Percentiles rank a stretch among this genome's conserved stretches.
Conservation (phyloP, 768 basidiomycete genomes). For the Leucosporidium creatinivorum region DNA sequence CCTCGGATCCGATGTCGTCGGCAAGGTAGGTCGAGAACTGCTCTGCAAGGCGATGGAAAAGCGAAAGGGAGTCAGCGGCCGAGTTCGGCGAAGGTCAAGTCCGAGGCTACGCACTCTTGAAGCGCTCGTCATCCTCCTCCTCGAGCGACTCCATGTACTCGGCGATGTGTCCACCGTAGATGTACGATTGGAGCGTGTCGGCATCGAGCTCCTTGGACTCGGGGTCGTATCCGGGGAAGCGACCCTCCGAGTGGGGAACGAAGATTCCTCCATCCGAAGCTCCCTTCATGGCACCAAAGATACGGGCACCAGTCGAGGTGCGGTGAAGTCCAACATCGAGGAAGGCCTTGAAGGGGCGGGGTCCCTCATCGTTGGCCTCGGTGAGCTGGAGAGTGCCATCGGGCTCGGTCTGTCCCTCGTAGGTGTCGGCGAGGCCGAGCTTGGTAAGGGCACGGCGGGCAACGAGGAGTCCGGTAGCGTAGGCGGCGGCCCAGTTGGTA, state of each 20-base stretch:
- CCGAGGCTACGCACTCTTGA: slow-evolving; percentile 25
- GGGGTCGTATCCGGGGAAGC: slow-evolving; percentile 90
- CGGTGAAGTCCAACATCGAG: slow-evolving; percentile 97
- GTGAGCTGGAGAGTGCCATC: slow-evolving; percentile 76
- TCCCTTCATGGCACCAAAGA: slow-evolving; percentile 98
- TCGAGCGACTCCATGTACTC: slow-evolving; percentile 99
- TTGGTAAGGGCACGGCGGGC: slow-evolving; percentile 93
- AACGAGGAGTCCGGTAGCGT: slow-evolving; percentile 90
- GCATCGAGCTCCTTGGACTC: slow-evolving; percentile 88
- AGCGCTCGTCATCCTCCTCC: slow-evolving; percentile 99
- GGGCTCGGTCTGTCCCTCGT: slow-evolving; percentile 85
- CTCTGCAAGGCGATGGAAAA: slow-evolving; percentile 61
- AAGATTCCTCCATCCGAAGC: slow-evolving; percentile 95
- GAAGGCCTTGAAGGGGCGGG: slow-evolving; percentile 97
- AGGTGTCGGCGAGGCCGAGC: slow-evolving; percentile 95
- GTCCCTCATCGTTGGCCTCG: slow-evolving; percentile 85
- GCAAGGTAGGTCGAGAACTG: slow-evolving; percentile 59
- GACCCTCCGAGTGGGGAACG: slow-evolving; percentile 95
- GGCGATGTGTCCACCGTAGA: slow-evolving; percentile 72
- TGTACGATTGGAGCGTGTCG: slow-evolving; percentile 94
- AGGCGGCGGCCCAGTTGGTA: slow-evolving; percentile 99
- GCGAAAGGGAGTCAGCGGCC: slow-evolving; percentile 75
- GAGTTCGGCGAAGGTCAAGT: neutral
- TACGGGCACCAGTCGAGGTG: slow-evolving; percentile 92
- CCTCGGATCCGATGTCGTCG: slow-evolving; percentile 88